Base-by-base conservation (phyloP, 495 filamentous ascomycete genomes). In the Endocarpon pusillum region DNA sequence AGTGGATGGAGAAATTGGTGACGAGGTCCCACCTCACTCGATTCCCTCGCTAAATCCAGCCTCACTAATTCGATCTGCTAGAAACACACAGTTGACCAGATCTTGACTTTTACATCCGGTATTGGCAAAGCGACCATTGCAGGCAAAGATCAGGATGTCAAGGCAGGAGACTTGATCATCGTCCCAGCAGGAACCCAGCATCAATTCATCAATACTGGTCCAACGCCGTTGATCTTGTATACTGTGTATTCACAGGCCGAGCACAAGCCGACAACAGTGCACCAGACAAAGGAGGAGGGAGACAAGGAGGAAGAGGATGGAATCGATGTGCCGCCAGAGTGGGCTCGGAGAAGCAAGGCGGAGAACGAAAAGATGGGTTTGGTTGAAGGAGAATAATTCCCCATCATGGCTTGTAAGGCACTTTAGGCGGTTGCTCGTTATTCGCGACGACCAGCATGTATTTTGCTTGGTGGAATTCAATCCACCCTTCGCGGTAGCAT, bases 121-220 rank as follows among this genome's bases (percentile, higher is more conserved):
- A 53, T 36, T 10, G 69, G 64, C 7, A 62, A 58, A 30, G 71
- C 71, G 2, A 71, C 65, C 4, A 65, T 75, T 3, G 65, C 61
- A 17, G 69, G 69, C 14, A 62, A 66, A 31, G 68, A 75, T 32
- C 67, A 75, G 31, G 51, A 60, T 21, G 55, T 76, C 33, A 61
- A 64, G 32, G 67, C 68, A 1, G 63, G 66, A 19, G 71, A 75
- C 40, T 59, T 75, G 36, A 66, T 76, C 36, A 61, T 75, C 27
- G 72, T 78, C 4, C 72, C 73, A 0, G 72, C 71, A 0, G 71
- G 72, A 0, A 75, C 72, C 8, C 66, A 74, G 50, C 73, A 78
- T 44, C 70, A 76, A 43, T 76, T 78, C 42, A 49, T 75, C n/a
- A 76, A 73, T 40, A 68, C 54, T 14, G 69, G 66, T 2, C 47